These are phyloP conservation scores for Hygrophorus russula DNA, from an alignment of 768 basidiomycete genomes.

Conservation along the genomic window DNA sequence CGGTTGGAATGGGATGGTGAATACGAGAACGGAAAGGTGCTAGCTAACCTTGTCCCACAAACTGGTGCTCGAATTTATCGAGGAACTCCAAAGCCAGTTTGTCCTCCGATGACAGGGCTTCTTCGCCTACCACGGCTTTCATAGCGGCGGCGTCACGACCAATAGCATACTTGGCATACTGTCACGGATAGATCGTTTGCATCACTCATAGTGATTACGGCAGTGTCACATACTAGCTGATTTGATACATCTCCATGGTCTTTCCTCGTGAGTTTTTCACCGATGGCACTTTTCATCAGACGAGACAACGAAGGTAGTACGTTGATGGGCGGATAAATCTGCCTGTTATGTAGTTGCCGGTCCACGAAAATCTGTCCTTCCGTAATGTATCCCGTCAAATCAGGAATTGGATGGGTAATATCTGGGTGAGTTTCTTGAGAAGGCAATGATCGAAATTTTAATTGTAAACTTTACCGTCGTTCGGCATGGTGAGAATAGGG, in stretches of 20 bases:
- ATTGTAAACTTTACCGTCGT: slow-evolving; percentile 69
- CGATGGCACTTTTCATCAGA: slow-evolving; percentile 99
- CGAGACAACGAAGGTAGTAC: slow-evolving; percentile 97
- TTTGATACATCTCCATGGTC: slow-evolving; percentile 99
- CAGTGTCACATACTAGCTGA: slow-evolving; percentile 64
- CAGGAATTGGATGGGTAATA: slow-evolving; percentile 99
- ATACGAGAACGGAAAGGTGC: slow-evolving; percentile 3
- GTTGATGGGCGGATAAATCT: slow-evolving; percentile 99
- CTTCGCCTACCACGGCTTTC: slow-evolving; percentile 99
- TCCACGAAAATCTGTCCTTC: slow-evolving; percentile 99
- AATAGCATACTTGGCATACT: slow-evolving; percentile 98
- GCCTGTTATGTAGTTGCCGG: slow-evolving; percentile 91
- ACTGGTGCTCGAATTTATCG: slow-evolving; percentile 94
- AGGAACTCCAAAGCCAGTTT: slow-evolving; percentile 96
- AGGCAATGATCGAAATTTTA: slow-evolving; percentile 5
- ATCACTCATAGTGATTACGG: not conserved
- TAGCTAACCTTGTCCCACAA: slow-evolving; percentile 84
- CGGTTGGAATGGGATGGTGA: slow-evolving; percentile 5
- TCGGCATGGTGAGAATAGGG: slow-evolving; percentile 99
- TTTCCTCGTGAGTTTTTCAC: slow-evolving; percentile 92
- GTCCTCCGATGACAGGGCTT: slow-evolving; percentile 89
- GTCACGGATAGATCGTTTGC: slow-evolving; percentile 13
- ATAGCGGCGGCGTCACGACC: slow-evolving; percentile 95
- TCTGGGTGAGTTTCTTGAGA: slow-evolving; percentile 37
- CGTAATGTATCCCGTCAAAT: slow-evolving; percentile 98